These are phyloP conservation scores for Adansonia digitata DNA, from an alignment of 345 rosid species.

Conservation along the genomic window DNA sequence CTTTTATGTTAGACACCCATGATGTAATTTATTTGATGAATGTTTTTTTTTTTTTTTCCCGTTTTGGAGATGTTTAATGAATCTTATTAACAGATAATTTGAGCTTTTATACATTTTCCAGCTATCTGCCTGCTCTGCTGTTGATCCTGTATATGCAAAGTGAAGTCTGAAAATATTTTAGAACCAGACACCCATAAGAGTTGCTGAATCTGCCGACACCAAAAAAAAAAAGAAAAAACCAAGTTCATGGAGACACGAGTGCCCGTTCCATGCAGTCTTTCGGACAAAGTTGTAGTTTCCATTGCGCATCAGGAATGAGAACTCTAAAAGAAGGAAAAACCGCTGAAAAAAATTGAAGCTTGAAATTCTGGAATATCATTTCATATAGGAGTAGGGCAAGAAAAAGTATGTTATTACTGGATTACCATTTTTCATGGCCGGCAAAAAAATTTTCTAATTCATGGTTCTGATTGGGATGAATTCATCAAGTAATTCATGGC, in stretches of 20 bases:
- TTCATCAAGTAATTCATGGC: not conserved
- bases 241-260: constrained; percentile 28
- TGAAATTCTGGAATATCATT: not conserved
- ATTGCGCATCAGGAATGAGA: constrained; percentile 15
- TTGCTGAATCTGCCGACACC: constrained; percentile 19
- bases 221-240: too few species aligned
- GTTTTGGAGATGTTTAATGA: not conserved
- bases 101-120: constrained; percentile 29
- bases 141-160: constrained; percentile 33
- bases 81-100: not conserved
- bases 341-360: not conserved
- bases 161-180: constrained; percentile 30
- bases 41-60: too few species aligned
- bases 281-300: constrained; percentile 36
- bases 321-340: not conserved
- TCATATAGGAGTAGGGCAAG: not conserved
- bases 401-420: too few species aligned
- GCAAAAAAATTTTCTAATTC: constrained; percentile 22
- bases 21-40: not conserved
- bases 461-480: constrained; percentile 13
- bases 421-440: constrained; percentile 38
- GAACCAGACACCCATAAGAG: constrained; percentile 21
- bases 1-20: not conserved
- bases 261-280: constrained; percentile 16
- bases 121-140: constrained; percentile 17